Base-by-base conservation (phyloP, 2,329 filamentous ascomycete genomes). In the Talaromyces sp. region DNA sequence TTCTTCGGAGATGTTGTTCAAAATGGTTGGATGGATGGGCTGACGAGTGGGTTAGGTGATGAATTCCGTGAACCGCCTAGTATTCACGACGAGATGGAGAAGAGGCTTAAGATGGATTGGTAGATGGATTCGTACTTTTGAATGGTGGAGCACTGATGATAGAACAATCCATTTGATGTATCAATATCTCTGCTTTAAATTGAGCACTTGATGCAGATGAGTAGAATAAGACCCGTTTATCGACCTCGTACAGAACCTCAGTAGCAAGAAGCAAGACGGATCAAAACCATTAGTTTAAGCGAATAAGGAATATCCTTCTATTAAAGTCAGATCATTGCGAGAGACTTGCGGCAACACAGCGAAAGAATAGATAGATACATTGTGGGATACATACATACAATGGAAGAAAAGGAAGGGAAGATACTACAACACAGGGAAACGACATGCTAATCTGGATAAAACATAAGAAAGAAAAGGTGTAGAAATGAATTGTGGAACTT, bases 11-110 rank as follows among this genome's bases (percentile, higher is more conserved):
- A 16, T 9, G 37, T 24, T 57, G 64, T 9, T 33, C 2, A 27
- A 27, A 27, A 5, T 31, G 22, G 22, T 13, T 43, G 4, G 13
- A 9, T 16, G 27, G 7, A 31, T 31, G 27, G 27, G 14, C 39
- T 59, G 37, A 59, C 7, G 14, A 68, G 47, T 62, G 14, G 8
- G 8, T 7, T 33, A 85, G 84, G 83, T 66, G 89, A 91, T 71
- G 92, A 94, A 78, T 85, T 87, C 76, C 85, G 88, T 72, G 85
- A 86, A 67, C 82, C 87, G 48, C 86, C 89, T 27, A 87, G 89
- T 62, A 88, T 97, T 79, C 93, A 97, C 72, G 89, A 92, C 65
- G 94, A 98, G 86, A 93, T 97, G 88, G 94, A 97, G 87, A 86
- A 87, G 79, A 92, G 92, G 85, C 82, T 96, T 79, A 90, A 88